phyloP scores from a whole-genome alignment of 495 filamentous ascomycete genomes.

The Penicillium cataractarum region DNA sequence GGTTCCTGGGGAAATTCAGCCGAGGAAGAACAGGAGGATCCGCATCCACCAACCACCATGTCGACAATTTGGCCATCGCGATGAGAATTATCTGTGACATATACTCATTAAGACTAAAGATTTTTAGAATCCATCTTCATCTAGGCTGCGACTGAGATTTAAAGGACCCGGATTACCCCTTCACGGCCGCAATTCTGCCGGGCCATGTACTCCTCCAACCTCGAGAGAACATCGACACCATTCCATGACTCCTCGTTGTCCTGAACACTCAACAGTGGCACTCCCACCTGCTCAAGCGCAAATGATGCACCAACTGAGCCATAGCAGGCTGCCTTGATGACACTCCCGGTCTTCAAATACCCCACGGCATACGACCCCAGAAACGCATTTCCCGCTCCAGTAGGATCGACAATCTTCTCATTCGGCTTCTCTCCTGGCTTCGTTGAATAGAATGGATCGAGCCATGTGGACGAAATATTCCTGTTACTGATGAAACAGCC shows the following conservation, averaged over 20 bases:
- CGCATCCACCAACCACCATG: neutral
- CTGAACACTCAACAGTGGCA: slow-evolving; percentile 23
- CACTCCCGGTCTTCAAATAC: slow-evolving; percentile 22
- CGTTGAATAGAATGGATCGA: slow-evolving; percentile 34
- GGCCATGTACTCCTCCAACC: slow-evolving; percentile 22
- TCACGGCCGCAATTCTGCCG: neutral
- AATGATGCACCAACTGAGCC: slow-evolving; percentile 40
- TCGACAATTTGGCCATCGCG: neutral
- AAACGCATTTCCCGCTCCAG: slow-evolving; percentile 44
- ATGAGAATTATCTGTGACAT: neutral
- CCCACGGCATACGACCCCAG: slow-evolving; percentile 40
- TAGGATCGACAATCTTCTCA: slow-evolving; percentile 35
- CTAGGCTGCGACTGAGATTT: neutral
- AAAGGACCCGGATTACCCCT: neutral
- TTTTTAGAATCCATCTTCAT: too few species aligned
- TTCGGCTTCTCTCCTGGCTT: neutral
- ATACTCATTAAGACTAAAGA: too few species aligned
- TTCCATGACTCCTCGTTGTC: slow-evolving; percentile 32
- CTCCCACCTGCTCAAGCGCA: slow-evolving; percentile 42
- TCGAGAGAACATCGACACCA: slow-evolving; percentile 14
- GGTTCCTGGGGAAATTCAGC: slow-evolving; percentile 32
- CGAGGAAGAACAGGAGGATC: slow-evolving; percentile 19
- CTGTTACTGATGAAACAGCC: slow-evolving; percentile 31
- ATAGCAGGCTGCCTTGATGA: slow-evolving; percentile 31
- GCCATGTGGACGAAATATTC: slow-evolving; percentile 21